A percentile compares a stretch with the other conserved stretches of the same genome.
Conservation (phyloP, 2,329 filamentous ascomycete species). For the Lecanoromycetidae sp. region DNA sequence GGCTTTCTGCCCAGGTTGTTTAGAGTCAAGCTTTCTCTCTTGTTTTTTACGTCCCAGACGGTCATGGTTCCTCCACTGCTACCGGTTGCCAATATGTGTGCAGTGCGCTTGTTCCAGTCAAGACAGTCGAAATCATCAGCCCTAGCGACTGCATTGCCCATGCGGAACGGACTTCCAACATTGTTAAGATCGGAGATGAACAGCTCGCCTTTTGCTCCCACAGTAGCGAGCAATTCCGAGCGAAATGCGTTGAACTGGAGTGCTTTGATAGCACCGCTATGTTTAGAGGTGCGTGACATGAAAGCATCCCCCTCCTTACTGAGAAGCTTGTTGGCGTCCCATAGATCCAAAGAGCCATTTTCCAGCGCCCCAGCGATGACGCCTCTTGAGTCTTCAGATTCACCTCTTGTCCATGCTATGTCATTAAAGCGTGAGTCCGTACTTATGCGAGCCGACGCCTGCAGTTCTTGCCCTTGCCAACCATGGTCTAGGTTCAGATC, state of each 20-base stretch:
- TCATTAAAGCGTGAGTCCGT: constrained; percentile 95
- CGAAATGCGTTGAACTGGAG: constrained; percentile 93
- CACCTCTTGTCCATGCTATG: constrained; percentile 81
- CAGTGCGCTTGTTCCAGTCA: constrained; percentile 97
- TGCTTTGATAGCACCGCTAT: constrained; percentile 83
- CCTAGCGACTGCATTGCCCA: constrained; percentile 77
- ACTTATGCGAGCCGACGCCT: constrained; percentile 69
- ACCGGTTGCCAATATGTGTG: constrained; percentile 90
- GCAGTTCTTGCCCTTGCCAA: constrained; percentile 67
- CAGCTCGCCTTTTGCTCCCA: constrained; percentile 81
- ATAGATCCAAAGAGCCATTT: constrained; percentile 84
- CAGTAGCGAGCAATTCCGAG: constrained; percentile 81
- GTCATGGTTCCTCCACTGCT: constrained; percentile 90
- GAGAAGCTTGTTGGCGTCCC: constrained; percentile 67
- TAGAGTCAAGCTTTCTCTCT: constrained; percentile 90
- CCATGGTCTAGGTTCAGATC: constrained; percentile 72
- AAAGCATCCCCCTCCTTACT: constrained; percentile 54
- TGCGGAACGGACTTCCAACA: constrained; percentile 70
- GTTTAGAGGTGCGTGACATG: constrained; percentile 77
- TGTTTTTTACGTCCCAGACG: constrained; percentile 96
- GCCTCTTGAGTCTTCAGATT: constrained; percentile 65
- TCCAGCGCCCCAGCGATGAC: constrained; percentile 93
- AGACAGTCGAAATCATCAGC: constrained; percentile 92
- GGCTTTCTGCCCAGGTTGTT: constrained; percentile 83
- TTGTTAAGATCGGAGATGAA: constrained; percentile 94